Percentiles rank a stretch among this genome's conserved stretches.
phyloP scores from a whole-genome alignment of 2,329 filamentous ascomycete genomes.

The Geosmithia morbida region DNA sequence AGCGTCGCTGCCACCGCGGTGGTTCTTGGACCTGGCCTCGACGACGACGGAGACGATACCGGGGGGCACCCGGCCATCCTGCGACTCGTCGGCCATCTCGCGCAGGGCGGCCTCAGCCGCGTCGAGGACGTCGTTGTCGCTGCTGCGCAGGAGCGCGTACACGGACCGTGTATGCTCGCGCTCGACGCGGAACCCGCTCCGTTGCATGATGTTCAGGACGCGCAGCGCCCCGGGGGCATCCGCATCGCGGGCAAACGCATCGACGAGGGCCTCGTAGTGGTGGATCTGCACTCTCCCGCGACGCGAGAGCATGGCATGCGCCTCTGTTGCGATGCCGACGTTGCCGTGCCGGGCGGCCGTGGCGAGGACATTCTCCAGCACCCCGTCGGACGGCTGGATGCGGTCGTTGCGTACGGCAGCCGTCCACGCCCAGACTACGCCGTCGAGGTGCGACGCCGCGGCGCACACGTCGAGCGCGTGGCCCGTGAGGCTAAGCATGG shows the following conservation, averaged over 20 bases:
- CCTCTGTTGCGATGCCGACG: conserved; percentile 51
- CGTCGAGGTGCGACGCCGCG: conserved; percentile 44
- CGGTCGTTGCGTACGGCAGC: conserved; percentile 34
- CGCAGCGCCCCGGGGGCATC: conserved; percentile 54
- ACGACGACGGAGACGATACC: conserved; percentile 17
- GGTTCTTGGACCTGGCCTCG: conserved; percentile 14
- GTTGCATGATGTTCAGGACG: conserved; percentile 59
- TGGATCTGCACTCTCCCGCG: conserved; percentile 36
- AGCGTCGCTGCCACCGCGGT: conserved; percentile 10
- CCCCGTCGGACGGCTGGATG: conserved; percentile 37
- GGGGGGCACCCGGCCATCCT: conserved; percentile 20
- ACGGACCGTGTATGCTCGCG: conserved; percentile 51
- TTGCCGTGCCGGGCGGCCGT: conserved; percentile 59
- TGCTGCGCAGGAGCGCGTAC: conserved; percentile 35
- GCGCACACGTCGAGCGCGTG: conserved; percentile 67
- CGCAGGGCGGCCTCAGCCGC: conserved; percentile 43
- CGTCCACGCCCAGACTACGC: conserved; percentile 59
- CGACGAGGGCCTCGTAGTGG: conserved; percentile 70
- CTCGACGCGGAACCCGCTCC: conserved; percentile 31
- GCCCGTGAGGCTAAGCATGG: conserved; percentile 44
- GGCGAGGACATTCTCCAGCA: conserved; percentile 54
- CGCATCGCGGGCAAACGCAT: conserved; percentile 46
- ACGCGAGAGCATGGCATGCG: conserved; percentile 35
- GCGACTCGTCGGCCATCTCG: conserved; percentile 20
- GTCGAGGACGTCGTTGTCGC: conserved; percentile 19